Conservation (phyloP, 2,329 filamentous ascomycete species). For the Epichloe brachyelytri region DNA sequence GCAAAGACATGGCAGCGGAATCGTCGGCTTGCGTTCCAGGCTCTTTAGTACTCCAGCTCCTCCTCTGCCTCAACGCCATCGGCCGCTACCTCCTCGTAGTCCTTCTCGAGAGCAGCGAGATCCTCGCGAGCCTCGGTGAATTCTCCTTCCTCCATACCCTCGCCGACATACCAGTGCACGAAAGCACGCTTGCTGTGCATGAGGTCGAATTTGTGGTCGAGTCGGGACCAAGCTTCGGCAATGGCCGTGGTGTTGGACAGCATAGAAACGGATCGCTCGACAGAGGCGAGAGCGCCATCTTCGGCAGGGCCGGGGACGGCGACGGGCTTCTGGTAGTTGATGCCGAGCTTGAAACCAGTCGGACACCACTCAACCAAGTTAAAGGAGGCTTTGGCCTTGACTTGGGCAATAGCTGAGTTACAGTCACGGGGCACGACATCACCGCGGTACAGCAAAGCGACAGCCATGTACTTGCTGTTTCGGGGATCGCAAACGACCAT, state of each 20-base stretch:
- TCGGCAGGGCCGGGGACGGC: conserved; percentile 39
- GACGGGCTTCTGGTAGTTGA: conserved; percentile 60
- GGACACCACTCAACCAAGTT: conserved; percentile 67
- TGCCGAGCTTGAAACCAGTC: conserved; percentile 63
- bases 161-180: conserved; percentile 71
- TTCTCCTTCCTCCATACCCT: conserved; percentile 88
- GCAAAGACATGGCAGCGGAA: neutral
- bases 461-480: conserved; percentile 67
- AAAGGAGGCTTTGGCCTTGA: conserved; percentile 61
- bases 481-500: conserved; percentile 65
- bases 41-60: conserved; percentile 61
- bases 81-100: conserved; percentile 73
- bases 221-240: conserved; percentile 58
- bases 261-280: conserved; percentile 55
- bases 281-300: conserved; percentile 47
- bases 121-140: conserved; percentile 82
- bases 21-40: neutral
- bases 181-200: conserved; percentile 71
- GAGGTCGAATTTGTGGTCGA: conserved; percentile 65
- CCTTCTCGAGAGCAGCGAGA: conserved; percentile 71
- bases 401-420: conserved; percentile 49
- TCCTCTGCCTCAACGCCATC: conserved; percentile 56
- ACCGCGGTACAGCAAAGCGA: conserved; percentile 58
- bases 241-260: conserved; percentile 65
- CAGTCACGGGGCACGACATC: conserved; percentile 60